phyloP scores from a whole-genome alignment of 179 eudicot genomes.

The Spergularia azorica region DNA sequence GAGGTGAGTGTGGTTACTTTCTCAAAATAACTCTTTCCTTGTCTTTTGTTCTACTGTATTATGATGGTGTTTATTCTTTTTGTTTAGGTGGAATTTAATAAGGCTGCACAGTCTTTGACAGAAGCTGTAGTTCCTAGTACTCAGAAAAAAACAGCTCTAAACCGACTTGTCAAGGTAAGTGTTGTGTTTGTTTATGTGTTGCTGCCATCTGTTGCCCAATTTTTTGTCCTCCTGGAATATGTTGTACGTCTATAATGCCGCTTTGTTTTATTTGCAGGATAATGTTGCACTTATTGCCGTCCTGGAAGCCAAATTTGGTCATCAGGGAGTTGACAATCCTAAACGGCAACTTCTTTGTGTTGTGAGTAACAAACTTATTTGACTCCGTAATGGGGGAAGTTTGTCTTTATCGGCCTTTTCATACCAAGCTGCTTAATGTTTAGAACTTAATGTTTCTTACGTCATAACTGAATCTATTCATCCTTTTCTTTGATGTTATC shows the following conservation, averaged over 20 bases:
- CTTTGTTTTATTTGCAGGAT: slow-evolving; percentile 51
- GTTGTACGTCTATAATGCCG: background rate
- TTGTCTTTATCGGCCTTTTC: background rate
- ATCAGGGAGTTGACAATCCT: slow-evolving; percentile 74
- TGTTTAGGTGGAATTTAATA: slow-evolving; percentile 82
- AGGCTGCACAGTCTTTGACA: slow-evolving; percentile 96
- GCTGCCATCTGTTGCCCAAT: background rate
- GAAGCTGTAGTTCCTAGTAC: slow-evolving; percentile 75
- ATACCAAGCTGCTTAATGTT: too few relatives aligned
- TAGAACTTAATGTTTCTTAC: too few relatives aligned
- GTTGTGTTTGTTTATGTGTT: slow-evolving; percentile 1
- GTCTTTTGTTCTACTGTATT: background rate
- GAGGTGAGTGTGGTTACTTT: slow-evolving; percentile 54
- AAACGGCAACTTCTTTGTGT: slow-evolving; percentile 97
- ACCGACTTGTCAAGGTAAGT: slow-evolving; percentile 80
- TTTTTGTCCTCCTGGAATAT: slow-evolving; percentile 2
- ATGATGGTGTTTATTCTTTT: slow-evolving; percentile 16
- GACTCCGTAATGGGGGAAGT: background rate
- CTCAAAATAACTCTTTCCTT: background rate
- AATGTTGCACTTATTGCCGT: slow-evolving; percentile 93
- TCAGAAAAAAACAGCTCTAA: slow-evolving; percentile 78
- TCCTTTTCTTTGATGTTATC: slow-evolving; percentile 16
- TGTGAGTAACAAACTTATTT: slow-evolving; percentile 44
- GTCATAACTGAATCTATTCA: background rate
- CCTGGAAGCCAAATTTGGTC: slow-evolving; percentile 86